Base-by-base conservation (phyloP, 495 filamentous ascomycete species). In the Penicillium salamii region DNA sequence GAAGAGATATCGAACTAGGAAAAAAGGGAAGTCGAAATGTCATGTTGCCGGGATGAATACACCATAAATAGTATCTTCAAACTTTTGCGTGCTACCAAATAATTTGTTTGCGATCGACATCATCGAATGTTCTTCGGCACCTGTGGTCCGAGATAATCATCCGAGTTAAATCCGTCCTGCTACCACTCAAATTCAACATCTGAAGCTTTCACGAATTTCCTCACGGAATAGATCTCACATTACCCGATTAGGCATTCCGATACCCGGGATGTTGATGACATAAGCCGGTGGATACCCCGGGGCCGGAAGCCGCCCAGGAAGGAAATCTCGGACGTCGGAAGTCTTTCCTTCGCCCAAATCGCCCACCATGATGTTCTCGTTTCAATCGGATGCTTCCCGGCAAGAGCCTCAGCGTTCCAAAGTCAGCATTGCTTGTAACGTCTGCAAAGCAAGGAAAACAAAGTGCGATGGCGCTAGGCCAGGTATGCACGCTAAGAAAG, bases 401-500 rank as follows among this genome's bases (percentile, higher is more conserved):
- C 21, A 48, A 20, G 11, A 26, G 18, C 14, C 38, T 8, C 21
- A 21, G 45, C 51, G 51, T 20, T 18, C 18, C 37, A 49, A 53
- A 37, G 43, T 53, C 20, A 36, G 51, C 14, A 29, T 48, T 12
- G 51, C 51, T 3, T 53, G 51, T 43, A 48, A 53, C 19, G 44
- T 43, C 9, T 53, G 51, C 38, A 53, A 53, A 26, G 29, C 44
- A 12, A 48, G 32, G 32, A 53, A 53, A 20, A 53, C 51, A 26
- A 53, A 53, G 36, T 53, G 44, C 19, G 51, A 53, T 18, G 51
- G 51, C 28, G 44, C 21, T 14, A 53, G 44, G 35, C 44, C 51
- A 42, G 37, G 51, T 53, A 28, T 24, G 51, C 9, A 14, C 19
- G 14, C 7, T 15, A 7, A 42, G 17, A 6, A 18, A n/a, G 23